Evolutionary conservation across 2,329 filamentous ascomycete genomes (phyloP).

Genomic region (Epichloe gansuensis): DNA sequence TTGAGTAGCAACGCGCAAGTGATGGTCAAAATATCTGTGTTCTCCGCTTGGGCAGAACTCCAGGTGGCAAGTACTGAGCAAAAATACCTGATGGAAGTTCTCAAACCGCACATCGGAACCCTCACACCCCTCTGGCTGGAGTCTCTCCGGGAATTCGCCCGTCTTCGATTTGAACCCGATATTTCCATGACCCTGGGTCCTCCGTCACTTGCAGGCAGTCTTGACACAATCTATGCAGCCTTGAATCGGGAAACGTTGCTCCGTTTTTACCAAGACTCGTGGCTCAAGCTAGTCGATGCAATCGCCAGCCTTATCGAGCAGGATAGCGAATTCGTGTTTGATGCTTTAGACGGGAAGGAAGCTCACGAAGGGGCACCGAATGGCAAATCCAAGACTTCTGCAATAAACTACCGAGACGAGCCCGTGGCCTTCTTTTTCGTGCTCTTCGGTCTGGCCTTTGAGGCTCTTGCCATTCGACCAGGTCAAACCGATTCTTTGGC

Average conservation of each 20-base stretch:
- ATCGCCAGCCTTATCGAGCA: conserved; percentile 96
- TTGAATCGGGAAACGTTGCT: conserved; percentile 88
- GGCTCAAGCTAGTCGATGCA: conserved; percentile 92
- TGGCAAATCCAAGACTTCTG: conserved; percentile 48
- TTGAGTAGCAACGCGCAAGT: conserved; percentile 92
- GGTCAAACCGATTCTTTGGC: conserved; percentile 38
- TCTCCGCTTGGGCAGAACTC: conserved; percentile 92
- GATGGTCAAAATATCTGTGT: conserved; percentile 97
- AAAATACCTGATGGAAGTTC: conserved; percentile 72
- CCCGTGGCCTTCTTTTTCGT: conserved; percentile 99
- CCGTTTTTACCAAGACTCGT: conserved; percentile 92
- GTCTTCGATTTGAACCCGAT: conserved; percentile 88
- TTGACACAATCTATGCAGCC: conserved; percentile 90
- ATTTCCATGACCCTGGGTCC: conserved; percentile 84
- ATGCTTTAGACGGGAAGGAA: conserved; percentile 81
- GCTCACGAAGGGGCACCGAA: conserved; percentile 33
- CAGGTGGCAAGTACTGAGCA: conserved; percentile 93
- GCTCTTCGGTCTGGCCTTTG: conserved; percentile 89
- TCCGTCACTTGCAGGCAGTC: conserved; percentile 65
- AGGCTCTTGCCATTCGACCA: conserved; percentile 77
- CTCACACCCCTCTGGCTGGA: conserved; percentile 90
- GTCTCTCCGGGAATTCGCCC: conserved; percentile 84
- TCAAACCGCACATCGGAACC: conserved; percentile 79
- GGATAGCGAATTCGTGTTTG: conserved; percentile 95
- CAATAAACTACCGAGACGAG: conserved; percentile 96